These are phyloP conservation scores for Dunaliella primolecta DNA, from an alignment of 139 green algal species.

Conservation along the genomic window DNA sequence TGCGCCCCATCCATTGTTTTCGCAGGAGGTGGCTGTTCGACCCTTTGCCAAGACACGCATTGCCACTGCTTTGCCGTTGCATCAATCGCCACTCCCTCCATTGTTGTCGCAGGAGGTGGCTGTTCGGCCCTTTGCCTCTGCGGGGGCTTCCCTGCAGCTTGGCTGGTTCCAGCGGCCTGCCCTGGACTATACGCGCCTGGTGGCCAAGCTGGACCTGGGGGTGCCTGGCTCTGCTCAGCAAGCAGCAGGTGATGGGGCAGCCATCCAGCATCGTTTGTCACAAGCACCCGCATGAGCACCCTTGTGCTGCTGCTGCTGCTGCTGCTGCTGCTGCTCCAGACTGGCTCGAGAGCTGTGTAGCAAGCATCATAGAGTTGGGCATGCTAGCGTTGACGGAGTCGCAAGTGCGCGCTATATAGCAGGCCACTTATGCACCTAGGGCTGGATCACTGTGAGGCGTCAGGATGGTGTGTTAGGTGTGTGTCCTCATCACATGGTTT, in stretches of 20 bases:
- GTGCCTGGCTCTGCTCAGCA: conserved; percentile 20
- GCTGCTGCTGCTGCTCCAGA: too few species aligned
- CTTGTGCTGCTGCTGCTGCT: too few species aligned
- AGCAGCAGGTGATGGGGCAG: not conserved
- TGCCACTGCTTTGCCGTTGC: not conserved
- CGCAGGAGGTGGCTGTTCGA: conserved; percentile 15
- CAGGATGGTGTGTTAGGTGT: too few species aligned
- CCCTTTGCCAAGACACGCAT: conserved; percentile 33
- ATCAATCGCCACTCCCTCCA: conserved; percentile 9
- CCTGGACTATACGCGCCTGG: conserved; percentile 39
- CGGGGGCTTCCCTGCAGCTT: conserved; percentile 32
- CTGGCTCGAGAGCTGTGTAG: too few species aligned
- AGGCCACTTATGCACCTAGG: too few species aligned
- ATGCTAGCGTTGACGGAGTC: too few species aligned
- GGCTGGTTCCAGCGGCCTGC: conserved; percentile 36
- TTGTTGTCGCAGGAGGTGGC: not conserved
- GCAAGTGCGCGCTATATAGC: too few species aligned
- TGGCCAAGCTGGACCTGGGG: conserved; percentile 33
- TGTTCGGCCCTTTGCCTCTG: conserved; percentile 37
- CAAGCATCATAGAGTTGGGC: too few species aligned
- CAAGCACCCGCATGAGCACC: too few species aligned
- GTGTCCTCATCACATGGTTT: too few species aligned
- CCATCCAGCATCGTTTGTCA: not conserved
- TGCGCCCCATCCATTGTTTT: too few species aligned
- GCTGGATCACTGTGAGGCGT: too few species aligned